These are phyloP conservation scores for Phytophthora macrochlamydospora DNA, from an alignment of 352 stramenopile genomes.

Conservation along the genomic window DNA sequence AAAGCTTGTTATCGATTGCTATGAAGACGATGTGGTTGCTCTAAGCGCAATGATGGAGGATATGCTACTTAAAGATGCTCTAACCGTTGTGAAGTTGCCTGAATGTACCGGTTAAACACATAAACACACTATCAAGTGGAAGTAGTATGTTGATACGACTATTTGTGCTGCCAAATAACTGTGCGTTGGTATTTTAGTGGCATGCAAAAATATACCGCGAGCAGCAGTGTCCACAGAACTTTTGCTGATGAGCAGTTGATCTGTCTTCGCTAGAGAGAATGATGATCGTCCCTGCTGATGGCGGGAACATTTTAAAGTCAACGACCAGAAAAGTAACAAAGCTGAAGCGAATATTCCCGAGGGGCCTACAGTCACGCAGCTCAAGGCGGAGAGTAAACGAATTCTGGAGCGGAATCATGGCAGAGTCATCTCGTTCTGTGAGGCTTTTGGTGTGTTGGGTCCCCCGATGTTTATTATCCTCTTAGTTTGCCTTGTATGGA, in stretches of 20 bases:
- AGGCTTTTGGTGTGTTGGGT: slow-evolving; percentile 18
- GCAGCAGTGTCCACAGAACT: no score
- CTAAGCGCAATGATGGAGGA: slow-evolving; percentile 59
- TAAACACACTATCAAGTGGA: background rate
- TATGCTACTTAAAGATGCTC: slow-evolving; percentile 45
- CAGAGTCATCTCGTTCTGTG: slow-evolving; percentile 1
- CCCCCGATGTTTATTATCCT: slow-evolving; percentile 20
- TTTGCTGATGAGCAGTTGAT: no score
- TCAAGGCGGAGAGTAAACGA: background rate
- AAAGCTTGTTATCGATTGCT: slow-evolving; percentile 57
- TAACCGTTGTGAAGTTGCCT: slow-evolving; percentile 1
- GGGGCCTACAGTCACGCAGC: background rate
- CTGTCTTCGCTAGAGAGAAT: background rate
- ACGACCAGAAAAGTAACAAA: background rate
- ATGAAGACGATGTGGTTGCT: slow-evolving; percentile 57
- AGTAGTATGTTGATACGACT: no score
- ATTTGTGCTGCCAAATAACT: background rate
- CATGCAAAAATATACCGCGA: background rate
- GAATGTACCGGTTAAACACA: slow-evolving; percentile 1
- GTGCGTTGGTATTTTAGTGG: background rate
- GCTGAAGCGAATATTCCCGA: slow-evolving; percentile 10
- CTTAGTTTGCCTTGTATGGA: slow-evolving; percentile 20
- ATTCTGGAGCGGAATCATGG: background rate
- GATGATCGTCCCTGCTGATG: background rate
- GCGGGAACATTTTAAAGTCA: background rate